Conservation (phyloP, 169 alveolate genomes). For the Cryptosporidium meleagridis region DNA sequence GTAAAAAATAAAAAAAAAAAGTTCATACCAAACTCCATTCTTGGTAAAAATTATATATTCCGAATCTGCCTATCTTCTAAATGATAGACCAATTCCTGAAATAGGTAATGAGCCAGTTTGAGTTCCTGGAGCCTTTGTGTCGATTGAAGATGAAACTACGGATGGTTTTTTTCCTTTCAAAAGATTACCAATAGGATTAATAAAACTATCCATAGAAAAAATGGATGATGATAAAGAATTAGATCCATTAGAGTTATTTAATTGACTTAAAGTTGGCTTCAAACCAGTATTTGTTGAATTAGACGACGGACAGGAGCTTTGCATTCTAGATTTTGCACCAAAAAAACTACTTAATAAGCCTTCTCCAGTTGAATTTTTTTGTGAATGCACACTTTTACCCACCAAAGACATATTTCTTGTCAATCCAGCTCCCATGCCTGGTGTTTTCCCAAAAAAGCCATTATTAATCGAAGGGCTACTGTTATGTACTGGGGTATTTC, state of each 20-base stretch:
- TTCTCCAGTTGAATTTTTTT: not conserved
- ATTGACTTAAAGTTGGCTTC: not conserved
- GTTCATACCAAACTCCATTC: not conserved
- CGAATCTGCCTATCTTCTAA: not conserved
- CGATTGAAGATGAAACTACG: not conserved
- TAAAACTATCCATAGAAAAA: not conserved
- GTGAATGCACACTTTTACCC: not conserved
- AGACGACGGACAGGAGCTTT: not conserved
- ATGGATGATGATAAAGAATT: not conserved
- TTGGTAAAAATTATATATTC: not conserved
- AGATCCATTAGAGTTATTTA: not conserved
- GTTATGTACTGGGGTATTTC: not conserved
- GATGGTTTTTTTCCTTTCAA: constrained; percentile 8
- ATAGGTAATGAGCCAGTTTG: not conserved
- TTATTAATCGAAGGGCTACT: not conserved
- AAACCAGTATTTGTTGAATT: not conserved
- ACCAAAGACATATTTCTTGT: not conserved
- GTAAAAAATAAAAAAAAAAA: not conserved
- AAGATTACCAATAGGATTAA: constrained; percentile 16
- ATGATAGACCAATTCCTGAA: not conserved
- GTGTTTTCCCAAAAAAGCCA: not conserved
- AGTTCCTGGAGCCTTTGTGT: not conserved
- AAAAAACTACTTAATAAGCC: not conserved
- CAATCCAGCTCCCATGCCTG: not conserved
- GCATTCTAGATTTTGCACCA: not conserved